Evolutionary conservation across 352 stramenopile genomes (phyloP).

Genomic region (Phytophthora capsici): DNA sequence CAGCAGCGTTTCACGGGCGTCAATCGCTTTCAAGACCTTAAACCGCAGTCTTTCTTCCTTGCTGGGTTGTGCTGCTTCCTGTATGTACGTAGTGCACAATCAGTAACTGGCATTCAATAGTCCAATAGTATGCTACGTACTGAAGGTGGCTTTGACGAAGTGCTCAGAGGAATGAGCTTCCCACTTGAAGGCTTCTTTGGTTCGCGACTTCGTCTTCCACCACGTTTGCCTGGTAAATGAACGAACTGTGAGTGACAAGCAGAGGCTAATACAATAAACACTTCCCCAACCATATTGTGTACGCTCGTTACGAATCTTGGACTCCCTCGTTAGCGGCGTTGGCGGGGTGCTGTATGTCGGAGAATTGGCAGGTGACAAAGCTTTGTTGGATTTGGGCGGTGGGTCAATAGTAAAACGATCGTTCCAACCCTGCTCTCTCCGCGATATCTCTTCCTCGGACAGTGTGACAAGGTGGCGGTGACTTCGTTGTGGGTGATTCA

Average conservation of each 20-base stretch:
- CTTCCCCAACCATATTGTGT: conserved; percentile 55
- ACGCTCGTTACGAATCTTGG: conserved; percentile 58
- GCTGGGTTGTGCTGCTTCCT: conserved; percentile 39
- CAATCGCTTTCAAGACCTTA: conserved; percentile 73
- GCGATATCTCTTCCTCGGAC: conserved; percentile 56
- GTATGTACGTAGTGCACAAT: not conserved
- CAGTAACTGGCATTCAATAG: not conserved
- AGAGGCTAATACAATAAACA: not conserved
- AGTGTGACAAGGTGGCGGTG: conserved; percentile 53
- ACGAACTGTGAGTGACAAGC: not conserved
- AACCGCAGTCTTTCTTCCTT: conserved; percentile 80
- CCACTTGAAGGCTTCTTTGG: conserved; percentile 34
- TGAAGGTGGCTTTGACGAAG: conserved; percentile 37
- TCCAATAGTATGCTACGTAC: conserved; percentile 17
- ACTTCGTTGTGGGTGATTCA: conserved; percentile 28
- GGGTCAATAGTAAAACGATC: conserved; percentile 71
- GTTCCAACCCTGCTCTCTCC: conserved; percentile 78
- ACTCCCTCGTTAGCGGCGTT: conserved; percentile 46
- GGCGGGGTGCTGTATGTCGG: conserved; percentile 28
- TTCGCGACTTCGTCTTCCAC: conserved; percentile 22
- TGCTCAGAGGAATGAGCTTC: conserved; percentile 47
- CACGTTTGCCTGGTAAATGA: conserved; percentile 33
- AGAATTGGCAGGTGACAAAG: conserved; percentile 30
- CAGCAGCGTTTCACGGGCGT: conserved; percentile 66
- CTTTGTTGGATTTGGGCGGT: conserved; percentile 57